Conservation (phyloP, 176 grass and related monocot species). For the Zea luxurians region DNA sequence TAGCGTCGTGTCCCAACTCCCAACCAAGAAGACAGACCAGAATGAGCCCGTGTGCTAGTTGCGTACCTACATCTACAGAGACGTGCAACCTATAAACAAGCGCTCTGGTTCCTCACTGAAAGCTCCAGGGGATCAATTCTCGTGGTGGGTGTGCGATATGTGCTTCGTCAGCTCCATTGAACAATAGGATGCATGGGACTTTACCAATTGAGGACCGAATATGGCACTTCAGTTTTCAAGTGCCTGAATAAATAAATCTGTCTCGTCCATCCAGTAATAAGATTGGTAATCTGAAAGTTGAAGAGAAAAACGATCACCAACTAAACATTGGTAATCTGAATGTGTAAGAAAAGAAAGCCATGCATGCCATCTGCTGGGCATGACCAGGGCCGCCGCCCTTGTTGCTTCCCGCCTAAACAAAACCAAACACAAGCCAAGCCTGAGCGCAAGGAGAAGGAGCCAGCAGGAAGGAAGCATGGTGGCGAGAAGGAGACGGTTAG, state of each 20-base stretch:
- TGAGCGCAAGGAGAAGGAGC: constrained; percentile 19
- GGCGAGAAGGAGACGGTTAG: constrained; percentile 41
- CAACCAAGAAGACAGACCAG: background rate
- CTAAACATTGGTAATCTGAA: background rate
- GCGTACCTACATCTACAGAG: constrained; percentile 34
- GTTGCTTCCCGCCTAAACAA: constrained; percentile 52
- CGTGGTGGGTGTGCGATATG: background rate
- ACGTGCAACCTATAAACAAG: constrained; percentile 35
- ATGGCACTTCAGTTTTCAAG: background rate
- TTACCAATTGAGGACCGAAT: background rate
- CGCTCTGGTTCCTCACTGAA: background rate
- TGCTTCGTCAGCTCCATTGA: background rate
- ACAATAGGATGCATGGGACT: background rate
- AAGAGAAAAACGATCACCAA: background rate
- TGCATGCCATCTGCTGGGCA: constrained; percentile 16
- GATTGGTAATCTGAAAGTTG: background rate
- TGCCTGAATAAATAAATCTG: background rate
- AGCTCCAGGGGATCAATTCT: constrained; percentile 3
- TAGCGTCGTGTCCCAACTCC: background rate
- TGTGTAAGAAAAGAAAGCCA: background rate
- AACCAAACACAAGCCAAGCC: constrained; percentile 43
- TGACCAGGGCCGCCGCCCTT: background rate
- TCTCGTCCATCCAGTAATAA: background rate
- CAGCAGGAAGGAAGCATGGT: constrained; percentile 37
- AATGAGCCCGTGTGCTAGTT: background rate